Evolutionary conservation across 345 rosid species (phyloP), one percentile per base, ranked within the genome.

Genomic region (Crucihimalaya himalaica): DNA sequence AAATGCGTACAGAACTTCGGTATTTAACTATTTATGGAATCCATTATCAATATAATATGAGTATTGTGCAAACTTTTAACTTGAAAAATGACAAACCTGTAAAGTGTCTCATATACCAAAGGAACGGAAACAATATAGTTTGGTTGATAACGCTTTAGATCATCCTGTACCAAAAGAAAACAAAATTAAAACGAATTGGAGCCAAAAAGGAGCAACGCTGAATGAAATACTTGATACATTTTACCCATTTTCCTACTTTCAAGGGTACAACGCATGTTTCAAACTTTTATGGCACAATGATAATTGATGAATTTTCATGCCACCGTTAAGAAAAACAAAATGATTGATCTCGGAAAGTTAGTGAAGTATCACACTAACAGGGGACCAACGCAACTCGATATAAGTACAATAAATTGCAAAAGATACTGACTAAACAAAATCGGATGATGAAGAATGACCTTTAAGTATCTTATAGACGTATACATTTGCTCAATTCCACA

Each of bases 41-140:
- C 47, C 34, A 73, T 73, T 40, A 53, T 6, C 56, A 18, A 42
- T 25, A 45, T 43, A 15, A 42, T 42, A 52, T 6, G 51, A 57
- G 20, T 34, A 35, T 2, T 21, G 46, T 15, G 37, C 35, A 42
- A 63, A 52, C 11, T 53, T 12, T 65, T 27, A 42, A 74, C 53
- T 59, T 48, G 48, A 77, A 65, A 46, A 51, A 55, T 67, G 56
- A 77, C 79, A 54, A 78, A 92, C 99, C 90, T 90, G 90, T 95
- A 88, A 53, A 95, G 93, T 19, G 97, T 95, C 83, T 95, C 96
- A 63, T 82, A 95, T 18, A 95, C 96, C 80, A 95, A 83, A 77
- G 99, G 97, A 77, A 95, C 99, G 10, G 97, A 85, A 59, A 95
- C 78, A 60, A 92, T 34, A 72, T 89, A 92, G 59, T 92, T 85